Conservation (phyloP, 352 stramenopile genomes). For the Phytophthora pisi region DNA sequence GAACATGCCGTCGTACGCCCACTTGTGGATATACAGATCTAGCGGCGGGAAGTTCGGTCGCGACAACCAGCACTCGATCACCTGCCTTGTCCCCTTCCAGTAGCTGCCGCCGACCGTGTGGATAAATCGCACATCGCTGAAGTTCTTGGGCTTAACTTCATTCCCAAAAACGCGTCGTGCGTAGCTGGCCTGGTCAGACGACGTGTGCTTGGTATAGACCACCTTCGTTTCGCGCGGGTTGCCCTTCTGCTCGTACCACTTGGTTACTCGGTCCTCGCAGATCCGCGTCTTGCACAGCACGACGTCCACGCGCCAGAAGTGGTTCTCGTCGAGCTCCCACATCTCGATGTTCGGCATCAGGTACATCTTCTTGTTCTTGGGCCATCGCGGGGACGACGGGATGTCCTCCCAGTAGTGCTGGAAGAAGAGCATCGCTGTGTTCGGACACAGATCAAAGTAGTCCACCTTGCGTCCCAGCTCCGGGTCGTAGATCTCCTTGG, state of each 20-base stretch:
- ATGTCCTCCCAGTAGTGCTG: conserved; percentile 58
- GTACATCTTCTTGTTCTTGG: conserved; percentile 47
- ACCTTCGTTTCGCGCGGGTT: conserved; percentile 55
- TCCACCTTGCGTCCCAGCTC: conserved; percentile 28
- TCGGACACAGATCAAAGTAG: conserved; percentile 59
- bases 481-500: conserved; percentile 39
- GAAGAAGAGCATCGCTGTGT: conserved; percentile 49
- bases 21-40: conserved; percentile 57
- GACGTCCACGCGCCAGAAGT: conserved; percentile 46
- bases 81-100: conserved; percentile 55
- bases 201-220: conserved; percentile 69
- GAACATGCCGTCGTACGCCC: conserved; percentile 47
- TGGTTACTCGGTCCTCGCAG: conserved; percentile 44
- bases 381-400: conserved; percentile 32
- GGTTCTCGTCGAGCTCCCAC: conserved; percentile 48
- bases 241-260: conserved; percentile 62
- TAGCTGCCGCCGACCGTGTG: conserved; percentile 46
- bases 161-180: conserved; percentile 30
- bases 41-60: conserved; percentile 51
- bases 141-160: conserved; percentile 43
- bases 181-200: conserved; percentile 49
- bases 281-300: conserved; percentile 57
- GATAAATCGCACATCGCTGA: conserved; percentile 41
- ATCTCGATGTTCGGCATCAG: conserved; percentile 58
- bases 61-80: conserved; percentile 66